phyloP scores from a whole-genome alignment of 1,284 basidiomycete genomes.

The Ganoderma lingzhi region DNA sequence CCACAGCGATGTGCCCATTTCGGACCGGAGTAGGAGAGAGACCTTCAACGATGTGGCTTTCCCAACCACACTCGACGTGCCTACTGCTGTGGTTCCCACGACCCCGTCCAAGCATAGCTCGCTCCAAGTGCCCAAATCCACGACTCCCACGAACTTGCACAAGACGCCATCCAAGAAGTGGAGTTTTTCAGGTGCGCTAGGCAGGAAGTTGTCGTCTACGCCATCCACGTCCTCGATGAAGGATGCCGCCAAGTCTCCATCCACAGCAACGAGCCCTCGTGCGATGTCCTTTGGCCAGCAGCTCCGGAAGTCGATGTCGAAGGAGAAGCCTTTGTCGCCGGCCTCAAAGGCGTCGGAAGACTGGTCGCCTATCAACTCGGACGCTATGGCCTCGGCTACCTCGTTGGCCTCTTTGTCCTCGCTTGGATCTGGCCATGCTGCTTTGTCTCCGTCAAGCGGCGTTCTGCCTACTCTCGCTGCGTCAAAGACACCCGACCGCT shows the following conservation, averaged over 20 bases:
- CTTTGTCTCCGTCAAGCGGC: slow-evolving; percentile 45
- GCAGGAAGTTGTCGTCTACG: slow-evolving; percentile 76
- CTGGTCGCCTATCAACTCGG: slow-evolving; percentile 75
- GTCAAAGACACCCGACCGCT: slow-evolving; percentile 65
- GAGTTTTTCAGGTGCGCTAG: slow-evolving; percentile 94
- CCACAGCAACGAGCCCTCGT: slow-evolving; percentile 69
- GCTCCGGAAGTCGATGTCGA: slow-evolving; percentile 70
- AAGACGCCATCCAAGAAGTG: slow-evolving; percentile 93
- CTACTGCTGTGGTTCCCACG: slow-evolving; percentile 40
- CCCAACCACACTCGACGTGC: slow-evolving; percentile 60
- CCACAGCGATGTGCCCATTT: slow-evolving; percentile 41
- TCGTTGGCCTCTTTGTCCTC: slow-evolving; percentile 80
- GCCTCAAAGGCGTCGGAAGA: slow-evolving; percentile 50
- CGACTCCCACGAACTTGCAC: slow-evolving; percentile 44
- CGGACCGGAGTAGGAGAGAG: slow-evolving; percentile 38
- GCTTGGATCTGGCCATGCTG: slow-evolving; percentile 65
- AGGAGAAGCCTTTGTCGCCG: slow-evolving; percentile 61
- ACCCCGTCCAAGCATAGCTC: slow-evolving; percentile 42
- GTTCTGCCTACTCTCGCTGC: slow-evolving; percentile 39
- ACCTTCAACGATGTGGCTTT: slow-evolving; percentile 35
- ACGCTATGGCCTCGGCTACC: slow-evolving; percentile 77
- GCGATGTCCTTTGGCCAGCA: slow-evolving; percentile 68
- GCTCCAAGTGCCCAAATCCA: slow-evolving; percentile 42
- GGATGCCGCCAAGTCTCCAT: slow-evolving; percentile 54
- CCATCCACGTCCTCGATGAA: slow-evolving; percentile 66